Evolutionary conservation across 129 eudicot genomes (phyloP), one percentile per base, ranked within the genome.

Genomic region (Helianthus tuberosus): DNA sequence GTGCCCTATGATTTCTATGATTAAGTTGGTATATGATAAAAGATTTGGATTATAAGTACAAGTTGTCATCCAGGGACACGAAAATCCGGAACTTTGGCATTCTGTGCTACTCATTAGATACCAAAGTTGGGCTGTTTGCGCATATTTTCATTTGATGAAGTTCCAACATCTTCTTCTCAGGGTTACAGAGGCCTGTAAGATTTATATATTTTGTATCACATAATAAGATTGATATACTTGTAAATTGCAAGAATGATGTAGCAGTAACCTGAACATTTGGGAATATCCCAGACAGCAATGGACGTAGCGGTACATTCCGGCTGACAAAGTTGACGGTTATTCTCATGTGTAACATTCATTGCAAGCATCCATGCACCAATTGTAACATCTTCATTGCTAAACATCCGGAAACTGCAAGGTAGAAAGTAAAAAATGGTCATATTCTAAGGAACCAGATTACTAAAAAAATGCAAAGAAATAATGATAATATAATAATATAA

Each of bases 291-390:
- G 46, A 94, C 99, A 61, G 97, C 96, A 77, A 94, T 82, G 23
- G 96, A 91, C 25, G 90, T 63, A 60, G 91, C 12, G 39, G 93
- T 84, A 60, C 99, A 94, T 78, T 94, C 86, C 36, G 90, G 72
- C 48, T 80, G 78, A 80, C 99, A 94, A 39, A 91, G 86, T 70
- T 69, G 79, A 64, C 75, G 81, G 57, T 82, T 83, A 69, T 90
- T 84, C 81, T 94, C 99, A 47, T 88, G 97, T 8, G 78, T 82
- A 51, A 94, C 99, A 88, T 94, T 94, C 99, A 94, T 91, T 43
- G 99, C 97, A 79, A 94, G 97, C 97, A 94, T 94, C 99, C 99
- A 94, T 38, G 99, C 89, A 59, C 99, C 94, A 69, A 94, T 88
- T 2, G 97, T 94, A 58, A 88, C 96, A 82, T 94, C 97, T 84